Percentiles rank a stretch among this genome's conserved stretches.
These are phyloP conservation scores for Penicillium sp. DNA, from an alignment of 2,329 filamentous ascomycete species.

Conservation along the genomic window DNA sequence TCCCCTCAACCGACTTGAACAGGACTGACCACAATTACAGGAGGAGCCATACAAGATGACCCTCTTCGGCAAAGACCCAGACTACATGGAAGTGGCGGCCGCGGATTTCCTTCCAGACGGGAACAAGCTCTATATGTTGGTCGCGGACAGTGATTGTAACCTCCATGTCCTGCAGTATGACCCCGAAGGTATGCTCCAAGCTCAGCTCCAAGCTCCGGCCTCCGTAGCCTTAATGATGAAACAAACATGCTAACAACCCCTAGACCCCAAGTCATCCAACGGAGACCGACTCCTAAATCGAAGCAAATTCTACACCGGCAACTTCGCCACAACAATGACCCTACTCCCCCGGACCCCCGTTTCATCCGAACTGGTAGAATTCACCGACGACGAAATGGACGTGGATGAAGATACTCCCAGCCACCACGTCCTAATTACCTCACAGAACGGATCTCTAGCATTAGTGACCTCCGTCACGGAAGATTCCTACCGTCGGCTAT, in stretches of 20 bases:
- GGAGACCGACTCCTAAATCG: constrained; percentile 82
- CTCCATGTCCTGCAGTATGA: constrained; percentile 90
- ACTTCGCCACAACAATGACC: constrained; percentile 68
- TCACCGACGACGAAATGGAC: constrained; percentile 39
- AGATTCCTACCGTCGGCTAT: constrained; percentile 74
- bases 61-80: constrained; percentile 80
- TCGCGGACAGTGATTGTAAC: constrained; percentile 78
- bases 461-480: constrained; percentile 75
- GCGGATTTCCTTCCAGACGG: constrained; percentile 87
- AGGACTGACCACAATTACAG: constrained; percentile 27
- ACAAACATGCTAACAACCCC: background rate
- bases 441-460: constrained; percentile 69
- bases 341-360: constrained; percentile 66
- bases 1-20: too few species aligned
- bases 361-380: constrained; percentile 36
- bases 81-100: constrained; percentile 69
- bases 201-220: constrained; percentile 17
- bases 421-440: constrained; percentile 63
- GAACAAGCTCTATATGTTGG: constrained; percentile 74
- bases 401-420: constrained; percentile 32
- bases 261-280: constrained; percentile 88
- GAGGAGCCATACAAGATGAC: constrained; percentile 97
- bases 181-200: constrained; percentile 67
- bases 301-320: constrained; percentile 81
- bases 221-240: too few species aligned